Base-by-base conservation (phyloP, 2,329 filamentous ascomycete species). In the Botryotinia globosa region DNA sequence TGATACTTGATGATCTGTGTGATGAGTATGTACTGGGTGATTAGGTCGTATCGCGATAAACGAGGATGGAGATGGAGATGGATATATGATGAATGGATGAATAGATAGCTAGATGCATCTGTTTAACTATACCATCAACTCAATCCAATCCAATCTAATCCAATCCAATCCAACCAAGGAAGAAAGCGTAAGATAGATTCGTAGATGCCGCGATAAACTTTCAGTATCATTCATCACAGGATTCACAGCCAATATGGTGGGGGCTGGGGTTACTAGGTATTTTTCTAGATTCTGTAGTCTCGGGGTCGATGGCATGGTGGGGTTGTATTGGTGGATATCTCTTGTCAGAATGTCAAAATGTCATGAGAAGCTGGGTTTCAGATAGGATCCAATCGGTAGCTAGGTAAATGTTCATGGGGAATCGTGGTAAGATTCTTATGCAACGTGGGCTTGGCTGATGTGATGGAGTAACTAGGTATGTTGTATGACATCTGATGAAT, bases 381-480 rank as follows among this genome's bases (percentile, higher is more conserved):
- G 2, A 1, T 25, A 25, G 20, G 4, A n/a, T 51, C 48, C 4
- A 12, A 12, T 51, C 22, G 45, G 9, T 14, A 51, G 45, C 45
- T 25, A n/a, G 48, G 25, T 54, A 7, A 3, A 20, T 3, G 7
- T 39, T 39, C 64, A 67, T 51, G 63, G 63, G 45, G 8, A 29
- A 39, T 25, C 64, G 64, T 25, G 37, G 64, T 18, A 65, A 48
- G 32, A 16, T 66, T 6, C 5, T 56, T 16, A 54, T 54, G 64
- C 48, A 67, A 32, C 5, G 18, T 42, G 48, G 48, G 32, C 65
- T 67, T 67, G 65, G 65, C 65, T 67, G 65, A 67, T 67, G 65
- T 20, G 39, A 67, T 67, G 4, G 20, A 29, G 7, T 54, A 5
- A 10, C 45, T 54, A 22, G 45, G 25, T 22, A 56, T 56, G n/a